These are phyloP conservation scores for Halophytophthora batemanensis DNA, from an alignment of 352 stramenopile genomes.

Conservation along the genomic window DNA sequence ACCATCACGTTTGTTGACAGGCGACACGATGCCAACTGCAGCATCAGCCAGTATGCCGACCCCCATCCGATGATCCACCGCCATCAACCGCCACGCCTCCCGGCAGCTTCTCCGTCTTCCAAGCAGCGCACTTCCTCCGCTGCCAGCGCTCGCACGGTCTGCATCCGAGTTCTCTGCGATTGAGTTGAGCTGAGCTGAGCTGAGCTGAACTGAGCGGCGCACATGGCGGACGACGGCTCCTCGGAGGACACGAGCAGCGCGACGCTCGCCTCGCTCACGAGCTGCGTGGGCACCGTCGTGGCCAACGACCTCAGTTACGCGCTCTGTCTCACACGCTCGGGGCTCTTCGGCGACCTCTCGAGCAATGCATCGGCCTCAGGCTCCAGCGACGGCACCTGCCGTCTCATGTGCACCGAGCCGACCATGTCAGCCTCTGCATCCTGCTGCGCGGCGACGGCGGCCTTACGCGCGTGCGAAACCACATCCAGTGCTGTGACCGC, in stretches of 20 bases:
- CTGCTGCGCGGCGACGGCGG: conserved; percentile 27
- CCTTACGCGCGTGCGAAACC: conserved; percentile 29
- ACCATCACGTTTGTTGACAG: too few relatives aligned
- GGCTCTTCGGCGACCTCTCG: conserved; percentile 39
- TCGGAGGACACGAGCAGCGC: conserved; percentile 24
- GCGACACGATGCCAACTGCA: too few relatives aligned
- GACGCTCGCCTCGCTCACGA: conserved; percentile 26
- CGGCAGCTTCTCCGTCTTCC: too few relatives aligned
- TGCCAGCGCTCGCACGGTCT: too few relatives aligned
- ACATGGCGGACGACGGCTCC: conserved; percentile 25
- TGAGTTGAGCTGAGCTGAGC: not conserved
- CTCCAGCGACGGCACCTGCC: conserved; percentile 26
- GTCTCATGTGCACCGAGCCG: conserved; percentile 33
- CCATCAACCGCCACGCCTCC: too few relatives aligned
- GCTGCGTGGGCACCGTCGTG: conserved; percentile 34
- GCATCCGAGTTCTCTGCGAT: too few relatives aligned
- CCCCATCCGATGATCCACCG: too few relatives aligned
- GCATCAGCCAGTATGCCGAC: too few relatives aligned
- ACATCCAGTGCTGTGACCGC: conserved; percentile 15
- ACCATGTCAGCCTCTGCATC: conserved; percentile 27
- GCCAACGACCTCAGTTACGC: conserved; percentile 41
- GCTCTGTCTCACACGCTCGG: conserved; percentile 59
- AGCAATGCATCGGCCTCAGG: conserved; percentile 5
- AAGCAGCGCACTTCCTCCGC: too few relatives aligned
- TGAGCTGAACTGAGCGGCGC: conserved; percentile 6